phyloP scores from a whole-genome alignment of 768 basidiomycete species.

The Leucocoprinus birnbaumii region DNA sequence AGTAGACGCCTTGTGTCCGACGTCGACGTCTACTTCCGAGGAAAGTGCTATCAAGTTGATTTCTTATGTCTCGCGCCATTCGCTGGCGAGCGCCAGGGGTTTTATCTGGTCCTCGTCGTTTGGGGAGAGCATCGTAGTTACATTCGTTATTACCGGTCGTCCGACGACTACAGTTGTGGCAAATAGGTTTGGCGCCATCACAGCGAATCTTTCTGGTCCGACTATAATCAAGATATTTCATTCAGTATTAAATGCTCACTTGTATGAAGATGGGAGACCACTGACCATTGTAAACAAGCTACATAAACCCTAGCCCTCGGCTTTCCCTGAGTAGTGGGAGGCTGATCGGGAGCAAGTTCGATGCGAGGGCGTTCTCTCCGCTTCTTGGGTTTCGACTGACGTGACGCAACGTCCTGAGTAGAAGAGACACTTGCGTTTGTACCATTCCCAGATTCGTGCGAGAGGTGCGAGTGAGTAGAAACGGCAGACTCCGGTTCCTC shows the following conservation, averaged over 20 bases:
- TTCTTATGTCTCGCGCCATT: slow-evolving; percentile 36
- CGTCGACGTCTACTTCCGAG: slow-evolving; percentile 28
- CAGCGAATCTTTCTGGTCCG: slow-evolving; percentile 80
- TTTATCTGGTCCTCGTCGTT: slow-evolving; percentile 79
- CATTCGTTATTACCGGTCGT: slow-evolving; percentile 45
- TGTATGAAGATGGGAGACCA: slow-evolving; percentile 11
- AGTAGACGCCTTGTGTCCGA: slow-evolving; percentile 23
- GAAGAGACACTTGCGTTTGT: background rate
- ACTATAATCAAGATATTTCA: slow-evolving; percentile 38
- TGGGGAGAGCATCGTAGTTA: slow-evolving; percentile 67
- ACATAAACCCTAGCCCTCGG: slow-evolving; percentile 73
- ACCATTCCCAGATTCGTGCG: slow-evolving; percentile 10
- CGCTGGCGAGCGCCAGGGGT: slow-evolving; percentile 78
- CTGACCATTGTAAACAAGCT: slow-evolving; percentile 76
- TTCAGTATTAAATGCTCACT: slow-evolving; percentile 4
- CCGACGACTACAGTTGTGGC: slow-evolving; percentile 69
- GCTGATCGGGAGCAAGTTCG: slow-evolving; percentile 72
- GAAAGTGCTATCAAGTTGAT: slow-evolving; percentile 27
- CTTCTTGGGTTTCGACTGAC: slow-evolving; percentile 31
- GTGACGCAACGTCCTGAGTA: background rate
- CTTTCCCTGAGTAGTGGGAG: slow-evolving; percentile 79
- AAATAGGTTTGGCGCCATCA: slow-evolving; percentile 75
- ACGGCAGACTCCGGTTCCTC: background rate
- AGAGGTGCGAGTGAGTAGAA: background rate
- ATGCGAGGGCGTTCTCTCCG: slow-evolving; percentile 59